Evolutionary conservation across 257 asterid genomes (phyloP), one percentile per base, ranked within the genome.

Genomic region (Solanum pimpinellifolium): DNA sequence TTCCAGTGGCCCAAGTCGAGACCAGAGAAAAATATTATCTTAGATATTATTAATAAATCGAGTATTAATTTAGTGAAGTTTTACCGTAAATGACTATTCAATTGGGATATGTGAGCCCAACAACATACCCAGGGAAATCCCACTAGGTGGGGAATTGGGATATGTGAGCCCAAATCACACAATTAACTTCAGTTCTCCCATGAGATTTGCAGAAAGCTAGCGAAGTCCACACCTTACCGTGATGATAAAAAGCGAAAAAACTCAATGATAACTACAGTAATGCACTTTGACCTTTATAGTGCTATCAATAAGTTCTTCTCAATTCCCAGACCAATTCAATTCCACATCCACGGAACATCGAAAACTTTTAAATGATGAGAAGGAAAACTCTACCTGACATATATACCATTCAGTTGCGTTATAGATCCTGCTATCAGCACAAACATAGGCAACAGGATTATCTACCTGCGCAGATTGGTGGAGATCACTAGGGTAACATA

Each of bases 331-430:
- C 84, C 66, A 80, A 27, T 80, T 46, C 25, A 62, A 80, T 47
- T 46, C 84, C 62, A 78, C 25, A 27, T 78, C 66, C 62, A 25
- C 29, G 39, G 46, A 46, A 78, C 39, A 16, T 78, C 3, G 6
- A 46, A 78, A 80, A 16, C 18, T 27, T 80, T 5, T 9, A 46
- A 62, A 47, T 47, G 27, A 23, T 80, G 68, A 62, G 46, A 86
- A 86, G 27, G 56, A 77, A 85, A 81, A 39, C 7, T 42, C 84
- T 91, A 95, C 99, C 98, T 95, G 99, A 91, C 99, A 96, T 89
- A 93, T 94, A 89, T 94, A 97, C 99, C 99, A 97, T 87, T 95
- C 98, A 41, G 98, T 94, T 41, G 96, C 98, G 89, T 95, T 91
- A 37, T 94, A 95, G 35, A 97, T 93, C 90, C 92, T 97, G 93